phyloP scores from a whole-genome alignment of 2,329 filamentous ascomycete genomes.

The Ascochyta fabae region DNA sequence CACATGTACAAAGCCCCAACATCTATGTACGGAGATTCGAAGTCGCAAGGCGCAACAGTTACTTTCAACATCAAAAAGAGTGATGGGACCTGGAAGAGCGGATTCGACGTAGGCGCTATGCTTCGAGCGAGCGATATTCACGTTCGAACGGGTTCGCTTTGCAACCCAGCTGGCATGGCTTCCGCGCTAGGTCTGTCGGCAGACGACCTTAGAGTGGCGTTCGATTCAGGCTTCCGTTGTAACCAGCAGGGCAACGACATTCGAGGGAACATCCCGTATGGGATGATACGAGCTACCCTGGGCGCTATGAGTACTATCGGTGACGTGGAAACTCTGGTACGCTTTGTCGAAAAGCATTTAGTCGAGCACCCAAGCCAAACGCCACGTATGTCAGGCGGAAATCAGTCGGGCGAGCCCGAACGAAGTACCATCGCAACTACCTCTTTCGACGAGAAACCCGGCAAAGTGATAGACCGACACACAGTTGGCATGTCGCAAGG shows the following conservation, averaged over 20 bases:
- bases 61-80: slow-evolving; percentile 67
- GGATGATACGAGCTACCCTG: slow-evolving; percentile 66
- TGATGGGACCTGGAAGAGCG: slow-evolving; percentile 62
- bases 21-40: slow-evolving; percentile 58
- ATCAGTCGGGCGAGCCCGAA: not conserved
- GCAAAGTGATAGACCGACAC: not conserved
- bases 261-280: slow-evolving; percentile 61
- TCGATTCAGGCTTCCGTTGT: slow-evolving; percentile 65
- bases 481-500: not conserved
- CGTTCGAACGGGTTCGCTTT: slow-evolving; percentile 65
- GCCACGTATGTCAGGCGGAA: not conserved
- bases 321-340: slow-evolving; percentile 55
- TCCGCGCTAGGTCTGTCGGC: slow-evolving; percentile 58
- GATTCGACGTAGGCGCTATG: slow-evolving; percentile 64
- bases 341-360: slow-evolving; percentile 9
- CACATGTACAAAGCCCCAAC: slow-evolving; percentile 62
- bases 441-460: slow-evolving; percentile 1
- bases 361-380: slow-evolving; percentile 2
- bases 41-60: slow-evolving; percentile 65
- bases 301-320: slow-evolving; percentile 66
- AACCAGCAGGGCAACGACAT: slow-evolving; percentile 58
- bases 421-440: not conserved
- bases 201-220: slow-evolving; percentile 62
- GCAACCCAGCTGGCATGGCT: slow-evolving; percentile 61
- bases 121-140: slow-evolving; percentile 65